These are phyloP conservation scores for Cynara cardunculus DNA, from an alignment of 129 eudicot species.

Conservation along the genomic window DNA sequence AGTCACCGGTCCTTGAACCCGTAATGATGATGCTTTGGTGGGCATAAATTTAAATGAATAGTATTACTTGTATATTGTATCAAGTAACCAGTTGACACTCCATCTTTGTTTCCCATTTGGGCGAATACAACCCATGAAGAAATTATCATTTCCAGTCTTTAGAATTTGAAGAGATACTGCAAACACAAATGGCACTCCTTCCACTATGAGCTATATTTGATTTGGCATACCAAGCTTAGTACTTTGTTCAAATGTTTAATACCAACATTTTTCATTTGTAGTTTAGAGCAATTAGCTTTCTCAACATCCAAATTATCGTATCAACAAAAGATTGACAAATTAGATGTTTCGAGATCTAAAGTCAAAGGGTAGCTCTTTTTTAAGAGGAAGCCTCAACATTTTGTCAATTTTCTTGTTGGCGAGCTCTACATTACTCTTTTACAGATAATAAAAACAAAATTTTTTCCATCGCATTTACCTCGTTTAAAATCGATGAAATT, in stretches of 20 bases:
- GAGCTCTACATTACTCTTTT: conserved; percentile 9
- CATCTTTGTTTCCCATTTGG: not conserved
- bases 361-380: not conserved
- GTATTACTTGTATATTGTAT: not conserved
- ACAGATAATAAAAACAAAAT: not conserved
- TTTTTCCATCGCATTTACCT: too few relatives aligned
- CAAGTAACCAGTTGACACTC: not conserved
- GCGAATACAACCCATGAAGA: not conserved
- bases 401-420: not conserved
- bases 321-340: not conserved
- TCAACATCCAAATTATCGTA: not conserved
- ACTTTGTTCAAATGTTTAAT: not conserved
- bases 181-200: not conserved
- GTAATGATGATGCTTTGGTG: not conserved
- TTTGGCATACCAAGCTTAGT: not conserved
- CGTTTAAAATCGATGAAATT: conserved; percentile 1
- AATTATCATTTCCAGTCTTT: conserved; percentile 2
- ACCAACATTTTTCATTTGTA: conserved; percentile 5
- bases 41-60: not conserved
- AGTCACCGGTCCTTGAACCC: not conserved
- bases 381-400: not conserved
- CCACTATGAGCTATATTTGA: not conserved
- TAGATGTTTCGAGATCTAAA: not conserved
- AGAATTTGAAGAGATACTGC: not conserved
- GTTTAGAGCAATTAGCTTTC: not conserved